Percentiles rank a stretch among this genome's conserved stretches.
These are phyloP conservation scores for Colletotrichum sp. DNA, from an alignment of 2,329 filamentous ascomycete species.

Conservation along the genomic window DNA sequence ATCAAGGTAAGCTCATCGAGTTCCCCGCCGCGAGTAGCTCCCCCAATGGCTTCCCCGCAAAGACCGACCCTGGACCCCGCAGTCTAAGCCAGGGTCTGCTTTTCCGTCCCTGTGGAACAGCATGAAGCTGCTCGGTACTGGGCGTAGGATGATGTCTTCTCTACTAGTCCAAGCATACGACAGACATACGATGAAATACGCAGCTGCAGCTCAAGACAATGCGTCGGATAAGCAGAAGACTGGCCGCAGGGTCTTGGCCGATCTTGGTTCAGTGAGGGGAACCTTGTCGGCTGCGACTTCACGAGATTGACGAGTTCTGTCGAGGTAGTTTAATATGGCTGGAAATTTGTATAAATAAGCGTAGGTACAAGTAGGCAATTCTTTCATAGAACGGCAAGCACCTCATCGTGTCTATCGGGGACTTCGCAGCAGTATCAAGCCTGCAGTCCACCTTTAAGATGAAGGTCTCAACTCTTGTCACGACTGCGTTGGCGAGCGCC, in stretches of 20 bases:
- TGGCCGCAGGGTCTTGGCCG: neutral
- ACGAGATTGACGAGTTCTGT: neutral
- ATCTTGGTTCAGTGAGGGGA: conserved; percentile 9
- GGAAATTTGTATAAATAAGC: neutral
- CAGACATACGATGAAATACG: neutral
- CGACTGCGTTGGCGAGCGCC: neutral
- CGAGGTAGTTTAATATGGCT: neutral
- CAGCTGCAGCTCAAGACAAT: neutral
- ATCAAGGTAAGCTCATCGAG: neutral
- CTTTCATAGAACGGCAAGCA: neutral
- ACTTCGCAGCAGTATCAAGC: neutral
- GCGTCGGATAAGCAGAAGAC: conserved; percentile 2
- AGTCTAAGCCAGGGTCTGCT: neutral
- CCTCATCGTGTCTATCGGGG: neutral
- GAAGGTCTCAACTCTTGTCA: neutral
- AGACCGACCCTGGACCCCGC: neutral
- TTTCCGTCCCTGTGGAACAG: conserved; percentile 1
- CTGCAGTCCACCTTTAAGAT: neutral
- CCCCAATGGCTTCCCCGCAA: conserved; percentile 4
- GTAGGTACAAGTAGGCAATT: too few species aligned
- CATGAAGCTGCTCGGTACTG: neutral
- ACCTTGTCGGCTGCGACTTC: neutral
- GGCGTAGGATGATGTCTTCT: neutral
- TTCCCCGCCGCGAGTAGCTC: neutral
- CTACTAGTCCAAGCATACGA: neutral